phyloP scores from a whole-genome alignment of 176 grass and related monocot genomes.

The Hordeum marinum region DNA sequence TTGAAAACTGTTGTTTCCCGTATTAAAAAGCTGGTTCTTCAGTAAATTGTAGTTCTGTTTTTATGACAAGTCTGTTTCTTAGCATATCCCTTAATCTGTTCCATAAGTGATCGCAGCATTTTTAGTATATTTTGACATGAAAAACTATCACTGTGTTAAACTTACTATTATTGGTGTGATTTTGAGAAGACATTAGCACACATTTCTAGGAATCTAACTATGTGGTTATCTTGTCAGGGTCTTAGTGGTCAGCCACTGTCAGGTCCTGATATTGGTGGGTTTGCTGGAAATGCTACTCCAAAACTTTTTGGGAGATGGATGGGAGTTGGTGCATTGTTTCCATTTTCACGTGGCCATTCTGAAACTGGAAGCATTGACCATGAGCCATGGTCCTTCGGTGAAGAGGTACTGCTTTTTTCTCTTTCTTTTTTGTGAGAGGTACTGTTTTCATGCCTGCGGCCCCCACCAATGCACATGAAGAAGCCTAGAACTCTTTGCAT shows the following conservation, averaged over 20 bases:
- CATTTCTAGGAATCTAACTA: conserved; percentile 11
- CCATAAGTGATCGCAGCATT: neutral
- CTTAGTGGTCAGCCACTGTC: conserved; percentile 90
- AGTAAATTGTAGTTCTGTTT: neutral
- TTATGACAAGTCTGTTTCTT: neutral
- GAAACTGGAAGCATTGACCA: conserved; percentile 75
- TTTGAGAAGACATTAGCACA: neutral
- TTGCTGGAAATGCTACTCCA: conserved; percentile 86
- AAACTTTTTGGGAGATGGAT: conserved; percentile 98
- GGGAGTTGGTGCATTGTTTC: conserved; percentile 82
- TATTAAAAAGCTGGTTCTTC: neutral
- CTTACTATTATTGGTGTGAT: neutral
- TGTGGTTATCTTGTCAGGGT: conserved; percentile 45
- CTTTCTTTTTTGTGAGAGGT: neutral
- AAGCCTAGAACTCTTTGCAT: neutral
- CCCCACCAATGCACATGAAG: neutral
- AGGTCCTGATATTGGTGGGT: conserved; percentile 96
- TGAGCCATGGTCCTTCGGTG: conserved; percentile 90
- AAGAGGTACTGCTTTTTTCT: conserved; percentile 51
- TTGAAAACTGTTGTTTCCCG: neutral
- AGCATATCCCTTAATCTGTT: neutral
- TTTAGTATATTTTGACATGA: neutral
- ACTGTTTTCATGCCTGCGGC: neutral
- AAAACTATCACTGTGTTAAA: neutral
- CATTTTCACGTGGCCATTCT: conserved; percentile 86